Percentiles rank a stretch among this genome's conserved stretches.
These are phyloP conservation scores for Schoenoplectus tabernaemontani DNA, from an alignment of 202 grass and related monocot species.

Conservation along the genomic window DNA sequence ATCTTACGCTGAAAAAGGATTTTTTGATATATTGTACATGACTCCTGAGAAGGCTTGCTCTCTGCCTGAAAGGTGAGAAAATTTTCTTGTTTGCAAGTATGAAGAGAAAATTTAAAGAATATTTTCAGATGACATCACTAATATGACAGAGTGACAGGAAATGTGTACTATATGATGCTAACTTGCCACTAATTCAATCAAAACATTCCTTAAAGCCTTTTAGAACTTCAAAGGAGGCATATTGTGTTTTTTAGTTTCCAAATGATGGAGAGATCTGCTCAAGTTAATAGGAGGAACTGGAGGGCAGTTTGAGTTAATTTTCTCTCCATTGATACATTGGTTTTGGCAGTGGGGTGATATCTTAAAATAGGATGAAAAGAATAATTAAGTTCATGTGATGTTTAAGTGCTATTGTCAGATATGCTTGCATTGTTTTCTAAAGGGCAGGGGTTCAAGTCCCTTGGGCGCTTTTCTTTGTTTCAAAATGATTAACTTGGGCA, in stretches of 20 bases:
- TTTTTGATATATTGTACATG: constrained; percentile 81
- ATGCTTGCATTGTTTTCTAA: neutral
- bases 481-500: too few relatives aligned
- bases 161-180: neutral
- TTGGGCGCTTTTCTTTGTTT: too few relatives aligned
- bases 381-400: neutral
- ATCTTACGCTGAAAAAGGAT: constrained; percentile 54
- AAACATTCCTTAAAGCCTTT: neutral
- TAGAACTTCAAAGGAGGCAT: too few relatives aligned
- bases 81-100: constrained; percentile 1
- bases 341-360: neutral
- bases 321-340: too few relatives aligned
- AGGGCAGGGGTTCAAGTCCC: too few relatives aligned
- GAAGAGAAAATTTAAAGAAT: neutral
- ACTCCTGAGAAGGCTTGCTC: constrained; percentile 84
- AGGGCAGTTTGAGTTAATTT: too few relatives aligned
- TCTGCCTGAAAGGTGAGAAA: constrained; percentile 59
- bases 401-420: neutral
- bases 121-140: too few relatives aligned
- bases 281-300: too few relatives aligned
- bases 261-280: too few relatives aligned
- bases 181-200: neutral
- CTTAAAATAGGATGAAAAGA: neutral
- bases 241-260: too few relatives aligned
- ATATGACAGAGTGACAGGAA: neutral